Percentiles rank a stretch among this genome's conserved stretches.
Conservation (phyloP, 306 rosid genomes). For the Erythrophleum fordii region DNA sequence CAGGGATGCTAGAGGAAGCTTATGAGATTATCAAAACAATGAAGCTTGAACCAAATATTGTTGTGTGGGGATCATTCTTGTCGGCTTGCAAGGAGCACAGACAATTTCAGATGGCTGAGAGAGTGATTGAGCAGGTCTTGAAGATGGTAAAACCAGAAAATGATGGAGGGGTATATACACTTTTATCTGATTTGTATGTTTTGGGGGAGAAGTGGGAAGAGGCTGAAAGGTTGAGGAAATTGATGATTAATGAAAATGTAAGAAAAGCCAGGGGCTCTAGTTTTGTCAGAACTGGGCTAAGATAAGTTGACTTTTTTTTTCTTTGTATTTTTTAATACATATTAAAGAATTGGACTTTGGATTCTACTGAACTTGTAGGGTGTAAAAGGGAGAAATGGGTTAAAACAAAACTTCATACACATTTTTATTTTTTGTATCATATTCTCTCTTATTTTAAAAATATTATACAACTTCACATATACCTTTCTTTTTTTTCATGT, state of each 20-base stretch:
- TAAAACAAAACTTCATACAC: too few relatives aligned
- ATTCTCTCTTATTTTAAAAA: too few relatives aligned
- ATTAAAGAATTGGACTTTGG: too few relatives aligned
- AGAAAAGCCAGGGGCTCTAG: conserved; percentile 53
- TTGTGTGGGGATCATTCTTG: conserved; percentile 57
- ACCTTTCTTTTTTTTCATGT: too few relatives aligned
- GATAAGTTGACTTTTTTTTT: neutral
- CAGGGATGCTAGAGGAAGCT: conserved; percentile 68
- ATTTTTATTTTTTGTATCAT: too few relatives aligned
- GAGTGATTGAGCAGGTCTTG: conserved; percentile 54
- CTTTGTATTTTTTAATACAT: too few relatives aligned
- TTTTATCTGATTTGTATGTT: conserved; percentile 61
- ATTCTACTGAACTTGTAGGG: too few relatives aligned
- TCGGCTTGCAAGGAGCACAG: conserved; percentile 65
- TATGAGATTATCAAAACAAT: conserved; percentile 52
- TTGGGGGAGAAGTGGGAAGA: conserved; percentile 63
- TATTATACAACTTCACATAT: too few relatives aligned
- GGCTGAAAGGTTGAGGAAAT: conserved; percentile 59
- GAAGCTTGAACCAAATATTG: conserved; percentile 56
- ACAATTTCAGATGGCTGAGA: conserved; percentile 65
- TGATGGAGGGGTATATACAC: conserved; percentile 56
- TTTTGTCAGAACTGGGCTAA: conserved; percentile 31
- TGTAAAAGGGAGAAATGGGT: too few relatives aligned
- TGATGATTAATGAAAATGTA: conserved; percentile 46
- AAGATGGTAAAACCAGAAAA: conserved; percentile 49